These are phyloP conservation scores for Botrytis pseudocinerea DNA, from an alignment of 2,329 filamentous ascomycete genomes.

Conservation along the genomic window DNA sequence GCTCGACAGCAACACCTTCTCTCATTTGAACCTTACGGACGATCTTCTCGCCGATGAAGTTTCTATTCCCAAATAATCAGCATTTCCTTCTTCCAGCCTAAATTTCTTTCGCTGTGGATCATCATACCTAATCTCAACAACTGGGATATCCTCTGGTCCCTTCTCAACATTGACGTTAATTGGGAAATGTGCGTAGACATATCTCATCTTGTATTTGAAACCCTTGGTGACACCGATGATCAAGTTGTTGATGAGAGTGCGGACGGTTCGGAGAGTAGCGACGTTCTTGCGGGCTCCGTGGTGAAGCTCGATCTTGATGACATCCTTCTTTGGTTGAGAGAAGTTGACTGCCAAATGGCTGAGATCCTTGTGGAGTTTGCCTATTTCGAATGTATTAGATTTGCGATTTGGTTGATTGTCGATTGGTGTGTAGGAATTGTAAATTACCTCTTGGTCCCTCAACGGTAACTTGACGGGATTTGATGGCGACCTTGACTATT, in stretches of 20 bases:
- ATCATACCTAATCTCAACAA: conserved; percentile 95
- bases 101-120: conserved; percentile 10
- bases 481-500: conserved; percentile 96
- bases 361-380: conserved; percentile 96
- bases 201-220: conserved; percentile 99
- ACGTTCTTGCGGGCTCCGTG: conserved; percentile 98
- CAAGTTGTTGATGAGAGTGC: conserved; percentile 97
- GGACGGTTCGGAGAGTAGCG: conserved; percentile 96
- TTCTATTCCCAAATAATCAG: conserved; percentile 54
- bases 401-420: conserved; percentile 27
- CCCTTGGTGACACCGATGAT: conserved; percentile 98
- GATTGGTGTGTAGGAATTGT: conserved; percentile 25
- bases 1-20: conserved; percentile 84
- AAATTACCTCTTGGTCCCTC: conserved; percentile 87
- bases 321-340: conserved; percentile 78
- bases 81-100: conserved; percentile 33
- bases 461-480: conserved; percentile 93
- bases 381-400: conserved; percentile 49
- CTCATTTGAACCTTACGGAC: conserved; percentile 90
- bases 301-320: conserved; percentile 97
- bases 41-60: conserved; percentile 99
- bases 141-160: conserved; percentile 82
- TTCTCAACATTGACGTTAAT: conserved; percentile 99
- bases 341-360: conserved; percentile 97
- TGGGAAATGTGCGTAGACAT: conserved; percentile 99